Evolutionary conservation across 75 land plant genomes (phyloP).

Genomic region (Pinus taeda): DNA sequence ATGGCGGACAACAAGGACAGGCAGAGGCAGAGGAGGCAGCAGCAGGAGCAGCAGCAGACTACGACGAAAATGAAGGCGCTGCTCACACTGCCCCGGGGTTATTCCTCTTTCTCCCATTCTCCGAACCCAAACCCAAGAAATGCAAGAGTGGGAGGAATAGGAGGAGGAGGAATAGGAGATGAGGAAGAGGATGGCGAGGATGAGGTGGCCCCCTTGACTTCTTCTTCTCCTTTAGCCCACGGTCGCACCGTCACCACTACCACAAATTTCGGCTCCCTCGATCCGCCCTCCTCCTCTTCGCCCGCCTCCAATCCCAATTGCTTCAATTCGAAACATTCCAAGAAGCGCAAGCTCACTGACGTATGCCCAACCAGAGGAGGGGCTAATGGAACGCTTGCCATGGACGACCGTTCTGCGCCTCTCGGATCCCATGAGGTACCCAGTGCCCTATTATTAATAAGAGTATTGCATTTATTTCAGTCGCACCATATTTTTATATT

Average conservation of each 20-base stretch:
- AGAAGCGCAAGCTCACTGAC: conserved; percentile 4
- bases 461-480: no score
- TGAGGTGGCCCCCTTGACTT: conserved; percentile 3
- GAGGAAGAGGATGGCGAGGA: conserved; percentile 4
- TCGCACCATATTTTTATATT: no score
- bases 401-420: neutral
- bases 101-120: neutral
- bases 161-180: conserved; percentile 7
- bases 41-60: neutral
- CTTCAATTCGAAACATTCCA: neutral
- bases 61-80: conserved; percentile 6
- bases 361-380: neutral
- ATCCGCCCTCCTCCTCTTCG: neutral
- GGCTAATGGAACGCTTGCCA: conserved; percentile 2
- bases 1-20: conserved; percentile 15
- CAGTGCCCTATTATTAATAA: neutral
- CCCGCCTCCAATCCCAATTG: neutral
- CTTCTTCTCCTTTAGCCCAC: neutral
- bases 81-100: neutral
- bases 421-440: conserved; percentile 5
- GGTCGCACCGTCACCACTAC: neutral
- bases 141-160: neutral
- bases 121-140: neutral
- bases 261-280: neutral
- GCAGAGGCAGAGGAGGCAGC: conserved; percentile 11